Conservation (phyloP, 257 asterid species). For the Nicotiana tomentosiformis region DNA sequence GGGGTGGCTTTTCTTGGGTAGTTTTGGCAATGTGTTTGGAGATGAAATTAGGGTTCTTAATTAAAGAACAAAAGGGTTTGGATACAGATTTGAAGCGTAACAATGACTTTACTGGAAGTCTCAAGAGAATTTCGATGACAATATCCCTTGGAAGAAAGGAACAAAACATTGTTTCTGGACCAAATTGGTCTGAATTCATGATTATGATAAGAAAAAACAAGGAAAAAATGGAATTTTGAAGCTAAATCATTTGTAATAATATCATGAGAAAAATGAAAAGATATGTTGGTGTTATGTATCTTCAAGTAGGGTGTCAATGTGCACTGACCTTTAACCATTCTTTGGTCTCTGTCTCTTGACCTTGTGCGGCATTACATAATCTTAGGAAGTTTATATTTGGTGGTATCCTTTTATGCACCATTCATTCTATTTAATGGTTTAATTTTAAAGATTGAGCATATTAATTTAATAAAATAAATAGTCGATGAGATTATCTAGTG, state of each 20-base stretch:
- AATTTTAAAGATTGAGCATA: background rate
- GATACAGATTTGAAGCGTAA: background rate
- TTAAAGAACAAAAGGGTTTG: background rate
- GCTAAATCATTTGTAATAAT: background rate
- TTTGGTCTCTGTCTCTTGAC: background rate
- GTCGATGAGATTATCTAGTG: background rate
- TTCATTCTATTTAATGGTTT: background rate
- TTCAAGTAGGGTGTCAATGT: background rate
- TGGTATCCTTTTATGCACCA: background rate
- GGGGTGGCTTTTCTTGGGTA: background rate
- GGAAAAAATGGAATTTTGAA: background rate
- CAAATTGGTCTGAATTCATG: background rate
- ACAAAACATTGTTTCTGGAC: background rate
- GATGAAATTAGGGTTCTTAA: conserved; percentile 4
- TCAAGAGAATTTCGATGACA: background rate
- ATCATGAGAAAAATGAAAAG: background rate
- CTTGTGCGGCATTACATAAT: background rate
- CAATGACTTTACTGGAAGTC: background rate
- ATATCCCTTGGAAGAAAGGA: background rate
- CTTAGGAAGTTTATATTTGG: background rate
- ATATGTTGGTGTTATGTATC: background rate
- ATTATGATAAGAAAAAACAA: background rate
- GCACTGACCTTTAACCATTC: background rate
- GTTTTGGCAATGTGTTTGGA: background rate
- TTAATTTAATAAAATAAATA: too few relatives aligned